Base-by-base conservation (phyloP, 129 eudicot species). In the Kitagawia praeruptora region DNA sequence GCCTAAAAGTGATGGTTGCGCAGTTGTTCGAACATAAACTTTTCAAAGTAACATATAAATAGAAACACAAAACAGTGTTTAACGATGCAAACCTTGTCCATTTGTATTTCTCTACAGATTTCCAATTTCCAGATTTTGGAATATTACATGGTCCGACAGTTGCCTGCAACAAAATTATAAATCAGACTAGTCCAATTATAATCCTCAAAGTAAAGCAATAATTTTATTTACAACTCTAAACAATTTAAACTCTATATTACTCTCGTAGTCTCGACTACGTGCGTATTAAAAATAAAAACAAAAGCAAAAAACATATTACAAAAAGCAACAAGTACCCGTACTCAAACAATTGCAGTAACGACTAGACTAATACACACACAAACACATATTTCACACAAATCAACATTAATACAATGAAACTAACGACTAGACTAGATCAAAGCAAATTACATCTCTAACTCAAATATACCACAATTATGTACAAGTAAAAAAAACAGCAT, bases 121-220 rank as follows among this genome's bases (percentile, higher is more conserved):
- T 96, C 99, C 99, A 96, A 76, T 85, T 90, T 87, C 95, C 86
- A 71, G 99, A 98, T 80, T 96, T 96, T 69, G 98, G 97, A 81
- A 83, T 42, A 53, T 80, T 96, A 89, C 99, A 96, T 45, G 99
- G 93, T 79, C 99, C 99, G 71, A 96, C 88, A 77, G 97, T 90
- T 81, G 99, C 99, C 99, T 96, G 91, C 79, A 79, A 74, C 70
- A 31, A 58, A 84, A 78, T 78, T 54, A 83, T 41, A 48, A 31
- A 15, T 76, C 75, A 77, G 78, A 70, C 37, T 49, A 75, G 70
- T 21, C 79, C 37, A 66, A 72, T 27, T 45, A 75, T 79, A 44
- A 76, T 45, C 53, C 80, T 66, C 34, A 44, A 77, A 81, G 45
- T 44, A 74, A 45, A 70, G 34, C 16, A 18, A 70, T n/a, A 15